These are phyloP conservation scores for Endotrypanum monterogeii DNA, from an alignment of 208 protist genomes.

Conservation along the genomic window DNA sequence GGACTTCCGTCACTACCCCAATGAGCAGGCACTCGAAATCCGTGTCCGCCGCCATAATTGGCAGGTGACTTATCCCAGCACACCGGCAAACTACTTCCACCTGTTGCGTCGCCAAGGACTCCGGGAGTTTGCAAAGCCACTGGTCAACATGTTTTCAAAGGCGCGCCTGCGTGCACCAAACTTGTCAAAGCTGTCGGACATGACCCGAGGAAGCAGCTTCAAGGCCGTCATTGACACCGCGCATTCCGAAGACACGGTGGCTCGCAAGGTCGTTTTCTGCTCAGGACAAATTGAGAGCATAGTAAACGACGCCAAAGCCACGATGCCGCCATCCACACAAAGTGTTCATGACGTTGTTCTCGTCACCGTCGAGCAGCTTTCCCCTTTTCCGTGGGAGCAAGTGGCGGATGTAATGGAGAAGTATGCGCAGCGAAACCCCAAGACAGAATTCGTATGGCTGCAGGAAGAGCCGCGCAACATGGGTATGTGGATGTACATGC, in stretches of 20 bases:
- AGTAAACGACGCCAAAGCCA: constrained; percentile 77
- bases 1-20: constrained; percentile 71
- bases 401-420: constrained; percentile 87
- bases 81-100: constrained; percentile 99
- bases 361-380: constrained; percentile 95
- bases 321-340: constrained; percentile 41
- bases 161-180: constrained; percentile 91
- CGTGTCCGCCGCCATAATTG: constrained; percentile 88
- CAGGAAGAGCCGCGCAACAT: constrained; percentile 99
- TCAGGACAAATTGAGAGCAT: constrained; percentile 98
- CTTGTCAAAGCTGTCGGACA: constrained; percentile 79
- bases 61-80: constrained; percentile 96
- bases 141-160: constrained; percentile 96
- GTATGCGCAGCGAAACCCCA: constrained; percentile 82
- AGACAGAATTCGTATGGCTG: constrained; percentile 94
- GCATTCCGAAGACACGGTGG: constrained; percentile 38
- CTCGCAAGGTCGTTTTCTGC: constrained; percentile 96
- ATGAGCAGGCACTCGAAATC: constrained; percentile 64
- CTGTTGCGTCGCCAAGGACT: constrained; percentile 96
- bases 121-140: constrained; percentile 97
- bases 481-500: constrained; percentile 94
- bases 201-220: constrained; percentile 77
- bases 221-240: constrained; percentile 30
- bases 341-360: constrained; percentile 88
- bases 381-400: constrained; percentile 98